phyloP scores from a whole-genome alignment of 2,329 filamentous ascomycete genomes.

The Zymoseptoria passerinii region DNA sequence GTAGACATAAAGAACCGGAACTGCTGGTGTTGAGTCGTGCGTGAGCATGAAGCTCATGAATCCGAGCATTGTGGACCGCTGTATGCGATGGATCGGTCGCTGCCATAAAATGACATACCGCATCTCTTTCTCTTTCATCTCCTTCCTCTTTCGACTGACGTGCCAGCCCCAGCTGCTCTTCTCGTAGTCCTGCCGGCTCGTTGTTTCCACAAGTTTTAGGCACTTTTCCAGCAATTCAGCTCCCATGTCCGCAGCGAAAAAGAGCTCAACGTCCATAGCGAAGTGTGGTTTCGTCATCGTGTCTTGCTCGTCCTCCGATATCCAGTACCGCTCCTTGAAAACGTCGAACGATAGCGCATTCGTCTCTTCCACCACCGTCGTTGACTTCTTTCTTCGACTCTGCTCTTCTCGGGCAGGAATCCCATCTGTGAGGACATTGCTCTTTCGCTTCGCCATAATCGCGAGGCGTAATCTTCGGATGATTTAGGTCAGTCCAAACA shows the following conservation, averaged over 20 bases:
- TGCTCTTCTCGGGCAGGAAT: not conserved
- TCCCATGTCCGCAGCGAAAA: not conserved
- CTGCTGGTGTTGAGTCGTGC: slow-evolving; percentile 50
- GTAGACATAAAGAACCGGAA: slow-evolving; percentile 67
- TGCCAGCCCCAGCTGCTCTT: slow-evolving; percentile 57
- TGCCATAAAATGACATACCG: slow-evolving; percentile 55
- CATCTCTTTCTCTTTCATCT: slow-evolving; percentile 62
- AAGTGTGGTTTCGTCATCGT: not conserved
- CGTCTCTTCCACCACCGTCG: slow-evolving; percentile 7
- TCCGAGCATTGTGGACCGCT: slow-evolving; percentile 14
- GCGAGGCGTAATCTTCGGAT: not conserved
- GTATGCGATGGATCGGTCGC: not conserved
- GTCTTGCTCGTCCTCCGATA: not conserved
- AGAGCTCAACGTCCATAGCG: not conserved
- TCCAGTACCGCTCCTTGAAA: slow-evolving; percentile 10
- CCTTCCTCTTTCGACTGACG: slow-evolving; percentile 49
- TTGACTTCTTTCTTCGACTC: not conserved
- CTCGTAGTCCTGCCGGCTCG: slow-evolving; percentile 57
- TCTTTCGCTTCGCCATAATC: not conserved
- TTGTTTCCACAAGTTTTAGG: slow-evolving; percentile 51
- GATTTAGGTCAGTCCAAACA: not conserved
- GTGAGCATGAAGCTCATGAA: slow-evolving; percentile 65
- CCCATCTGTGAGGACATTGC: not conserved
- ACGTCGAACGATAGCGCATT: slow-evolving; percentile 9
- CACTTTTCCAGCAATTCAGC: slow-evolving; percentile 36